A percentile compares a stretch with the other conserved stretches of the same genome.
These are phyloP conservation scores for Phoma sp. DNA, from an alignment of 2,329 filamentous ascomycete genomes.

Conservation along the genomic window DNA sequence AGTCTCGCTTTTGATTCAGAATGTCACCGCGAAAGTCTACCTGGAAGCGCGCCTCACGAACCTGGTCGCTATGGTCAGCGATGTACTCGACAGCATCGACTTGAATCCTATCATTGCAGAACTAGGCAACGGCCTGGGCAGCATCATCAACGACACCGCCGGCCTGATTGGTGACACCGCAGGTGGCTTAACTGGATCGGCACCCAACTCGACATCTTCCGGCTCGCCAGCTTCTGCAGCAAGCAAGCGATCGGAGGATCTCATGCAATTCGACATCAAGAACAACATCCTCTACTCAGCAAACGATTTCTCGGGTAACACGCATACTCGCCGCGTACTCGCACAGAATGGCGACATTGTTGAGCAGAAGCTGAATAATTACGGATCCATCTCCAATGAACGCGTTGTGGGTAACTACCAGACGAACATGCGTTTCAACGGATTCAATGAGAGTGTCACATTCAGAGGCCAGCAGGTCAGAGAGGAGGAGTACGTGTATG, in stretches of 20 bases:
- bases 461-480: slow-evolving; percentile 56
- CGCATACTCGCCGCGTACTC: slow-evolving; percentile 63
- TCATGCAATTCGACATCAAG: slow-evolving; percentile 56
- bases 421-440: slow-evolving; percentile 63
- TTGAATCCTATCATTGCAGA: slow-evolving; percentile 67
- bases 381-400: slow-evolving; percentile 56
- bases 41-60: slow-evolving; percentile 68
- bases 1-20: slow-evolving; percentile 64
- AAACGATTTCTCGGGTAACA: slow-evolving; percentile 65
- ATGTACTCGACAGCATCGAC: slow-evolving; percentile 66
- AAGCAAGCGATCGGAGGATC: slow-evolving; percentile 40
- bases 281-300: slow-evolving; percentile 68
- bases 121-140: slow-evolving; percentile 58
- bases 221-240: slow-evolving; percentile 22
- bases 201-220: slow-evolving; percentile 8
- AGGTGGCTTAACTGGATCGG: slow-evolving; percentile 20
- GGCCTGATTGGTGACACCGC: slow-evolving; percentile 37
- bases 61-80: slow-evolving; percentile 65
- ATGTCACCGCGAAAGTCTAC: slow-evolving; percentile 65
- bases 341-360: slow-evolving; percentile 63
- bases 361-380: slow-evolving; percentile 63
- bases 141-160: slow-evolving; percentile 55
- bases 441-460: slow-evolving; percentile 53
- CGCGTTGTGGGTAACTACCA: slow-evolving; percentile 59
- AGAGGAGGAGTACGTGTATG: slow-evolving; percentile 63